Conservation (phyloP, 805 yeast species). For the Candida hungchunana region DNA sequence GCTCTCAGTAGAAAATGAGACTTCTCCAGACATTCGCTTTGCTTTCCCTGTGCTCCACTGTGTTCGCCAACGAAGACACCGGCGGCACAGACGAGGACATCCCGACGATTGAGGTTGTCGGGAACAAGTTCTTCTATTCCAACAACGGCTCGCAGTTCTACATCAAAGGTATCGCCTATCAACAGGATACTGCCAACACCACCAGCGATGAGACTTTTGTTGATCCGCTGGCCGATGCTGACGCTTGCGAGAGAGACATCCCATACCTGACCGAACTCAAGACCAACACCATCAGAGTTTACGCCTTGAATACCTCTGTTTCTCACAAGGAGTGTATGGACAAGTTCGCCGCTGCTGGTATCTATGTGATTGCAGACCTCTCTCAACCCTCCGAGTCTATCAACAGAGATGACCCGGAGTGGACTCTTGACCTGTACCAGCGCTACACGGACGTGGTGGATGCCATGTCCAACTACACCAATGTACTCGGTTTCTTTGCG, state of each 20-base stretch:
- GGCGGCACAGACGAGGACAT: slow-evolving; percentile 29
- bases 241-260: slow-evolving; percentile 65
- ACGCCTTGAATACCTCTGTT: slow-evolving; percentile 63
- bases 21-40: slow-evolving; percentile 5
- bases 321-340: slow-evolving; percentile 72
- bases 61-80: slow-evolving; percentile 21
- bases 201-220: slow-evolving; percentile 31
- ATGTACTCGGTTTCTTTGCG: slow-evolving; percentile 84
- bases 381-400: slow-evolving; percentile 72
- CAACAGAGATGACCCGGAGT: slow-evolving; percentile 63
- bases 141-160: slow-evolving; percentile 72
- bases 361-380: slow-evolving; percentile 79
- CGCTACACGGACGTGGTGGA: slow-evolving; percentile 78
- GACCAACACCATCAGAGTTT: slow-evolving; percentile 71
- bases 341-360: slow-evolving; percentile 68
- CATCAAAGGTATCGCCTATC: slow-evolving; percentile 74
- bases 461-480: slow-evolving; percentile 62
- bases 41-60: slow-evolving; percentile 1
- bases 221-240: slow-evolving; percentile 67
- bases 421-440: slow-evolving; percentile 62
- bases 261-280: slow-evolving; percentile 57
- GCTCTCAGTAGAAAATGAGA: slow-evolving; percentile 2
- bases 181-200: slow-evolving; percentile 51
- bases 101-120: slow-evolving; percentile 54
- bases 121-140: slow-evolving; percentile 66